Percentiles rank a stretch among this genome's conserved stretches.
Conservation (phyloP, 352 stramenopile genomes). For the Phytopythium litorale region DNA sequence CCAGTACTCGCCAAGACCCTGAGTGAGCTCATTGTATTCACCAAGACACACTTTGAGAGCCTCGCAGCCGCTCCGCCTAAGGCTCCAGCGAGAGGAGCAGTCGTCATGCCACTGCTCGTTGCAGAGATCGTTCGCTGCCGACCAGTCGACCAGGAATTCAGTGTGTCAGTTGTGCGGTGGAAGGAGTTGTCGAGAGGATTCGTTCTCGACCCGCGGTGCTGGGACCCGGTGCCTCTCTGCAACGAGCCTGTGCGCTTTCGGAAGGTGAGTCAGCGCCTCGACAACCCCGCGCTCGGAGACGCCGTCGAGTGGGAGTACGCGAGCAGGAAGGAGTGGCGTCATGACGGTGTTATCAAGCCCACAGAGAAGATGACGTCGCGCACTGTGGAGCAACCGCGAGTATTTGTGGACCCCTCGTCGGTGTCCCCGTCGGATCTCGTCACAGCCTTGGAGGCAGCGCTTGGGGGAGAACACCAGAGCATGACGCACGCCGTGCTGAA, state of each 20-base stretch:
- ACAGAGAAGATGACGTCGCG: slow-evolving; percentile 15
- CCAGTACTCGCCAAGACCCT: slow-evolving; percentile 29
- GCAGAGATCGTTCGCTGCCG: slow-evolving; percentile 40
- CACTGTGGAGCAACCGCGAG: slow-evolving; percentile 19
- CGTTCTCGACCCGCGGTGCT: slow-evolving; percentile 50
- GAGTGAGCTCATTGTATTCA: slow-evolving; percentile 27
- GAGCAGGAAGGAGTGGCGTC: slow-evolving; percentile 28
- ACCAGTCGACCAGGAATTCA: slow-evolving; percentile 5
- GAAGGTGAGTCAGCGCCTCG: slow-evolving; percentile 26
- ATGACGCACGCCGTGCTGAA: slow-evolving; percentile 41
- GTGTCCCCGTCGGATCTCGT: slow-evolving; percentile 25
- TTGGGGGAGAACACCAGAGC: slow-evolving; percentile 15
- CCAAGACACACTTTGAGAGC: slow-evolving; percentile 36
- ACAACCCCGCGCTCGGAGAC: neutral
- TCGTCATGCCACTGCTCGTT: slow-evolving; percentile 60
- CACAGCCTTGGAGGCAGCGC: slow-evolving; percentile 22
- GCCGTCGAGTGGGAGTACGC: slow-evolving; percentile 44
- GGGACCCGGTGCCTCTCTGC: slow-evolving; percentile 48
- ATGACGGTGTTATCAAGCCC: slow-evolving; percentile 51
- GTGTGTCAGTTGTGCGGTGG: slow-evolving; percentile 16
- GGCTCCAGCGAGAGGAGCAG: slow-evolving; percentile 20
- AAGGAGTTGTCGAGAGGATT: slow-evolving; percentile 61
- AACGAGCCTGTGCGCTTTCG: slow-evolving; percentile 48
- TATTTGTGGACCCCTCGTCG: slow-evolving; percentile 24
- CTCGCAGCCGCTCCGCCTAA: slow-evolving; percentile 9